A percentile compares a stretch with the other conserved stretches of the same genome.
These are phyloP conservation scores for Lactarius hengduanensis DNA, from an alignment of 768 basidiomycete species.

Conservation along the genomic window DNA sequence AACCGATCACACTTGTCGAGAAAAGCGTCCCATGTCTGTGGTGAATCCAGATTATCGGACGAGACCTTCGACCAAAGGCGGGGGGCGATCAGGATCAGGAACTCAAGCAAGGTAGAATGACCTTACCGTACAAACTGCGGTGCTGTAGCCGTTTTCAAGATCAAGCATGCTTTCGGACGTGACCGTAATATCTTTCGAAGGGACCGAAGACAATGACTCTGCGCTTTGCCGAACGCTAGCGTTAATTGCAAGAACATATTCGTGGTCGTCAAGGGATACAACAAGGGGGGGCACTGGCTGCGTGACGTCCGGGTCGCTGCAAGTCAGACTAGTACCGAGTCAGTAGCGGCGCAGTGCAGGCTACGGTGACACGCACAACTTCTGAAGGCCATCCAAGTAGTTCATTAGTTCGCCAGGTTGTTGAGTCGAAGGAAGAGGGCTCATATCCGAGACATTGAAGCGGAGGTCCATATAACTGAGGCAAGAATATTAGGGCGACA, in stretches of 20 bases:
- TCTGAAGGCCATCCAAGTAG: conserved; percentile 42
- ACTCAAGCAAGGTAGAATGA: not conserved
- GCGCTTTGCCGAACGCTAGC: conserved; percentile 48
- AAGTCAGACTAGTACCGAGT: conserved; percentile 37
- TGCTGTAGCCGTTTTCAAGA: conserved; percentile 52
- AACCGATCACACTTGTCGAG: conserved; percentile 45
- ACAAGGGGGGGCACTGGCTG: conserved; percentile 52
- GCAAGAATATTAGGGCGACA: not conserved
- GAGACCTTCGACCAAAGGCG: conserved; percentile 40
- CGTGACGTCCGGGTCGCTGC: conserved; percentile 30
- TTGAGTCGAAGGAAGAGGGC: conserved; percentile 32
- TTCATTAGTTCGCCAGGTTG: conserved; percentile 44
- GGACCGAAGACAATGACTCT: conserved; percentile 31
- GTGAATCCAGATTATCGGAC: conserved; percentile 41
- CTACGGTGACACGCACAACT: conserved; percentile 42
- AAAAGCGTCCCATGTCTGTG: conserved; percentile 47
- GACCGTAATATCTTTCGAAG: conserved; percentile 27
- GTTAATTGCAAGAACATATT: conserved; percentile 49
- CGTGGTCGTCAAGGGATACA: conserved; percentile 38
- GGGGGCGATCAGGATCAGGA: conserved; percentile 13
- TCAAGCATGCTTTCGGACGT: conserved; percentile 52
- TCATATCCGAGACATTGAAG: conserved; percentile 42
- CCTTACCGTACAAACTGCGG: conserved; percentile 54
- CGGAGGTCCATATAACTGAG: conserved; percentile 48
- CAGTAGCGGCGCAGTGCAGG: conserved; percentile 11